Conservation (phyloP, 2,329 filamentous ascomycete genomes). For the Phialophora expanda region DNA sequence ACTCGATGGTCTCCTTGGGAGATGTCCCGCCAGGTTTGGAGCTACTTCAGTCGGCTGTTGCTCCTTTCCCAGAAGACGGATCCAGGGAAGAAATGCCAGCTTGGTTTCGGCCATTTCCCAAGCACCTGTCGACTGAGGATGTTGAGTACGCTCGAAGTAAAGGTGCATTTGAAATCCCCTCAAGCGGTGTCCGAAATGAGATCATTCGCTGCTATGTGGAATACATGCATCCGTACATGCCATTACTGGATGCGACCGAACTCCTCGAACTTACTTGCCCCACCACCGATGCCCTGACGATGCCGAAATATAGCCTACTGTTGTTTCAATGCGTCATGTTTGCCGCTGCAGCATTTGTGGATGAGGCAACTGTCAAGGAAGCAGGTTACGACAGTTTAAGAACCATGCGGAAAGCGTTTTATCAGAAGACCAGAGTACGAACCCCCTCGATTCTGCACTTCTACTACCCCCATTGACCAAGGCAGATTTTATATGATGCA, state of each 20-base stretch:
- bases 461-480: background rate
- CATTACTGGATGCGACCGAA: conserved; percentile 71
- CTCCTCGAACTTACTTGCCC: conserved; percentile 46
- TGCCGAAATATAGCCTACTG: conserved; percentile 73
- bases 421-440: conserved; percentile 20
- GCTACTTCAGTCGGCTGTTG: background rate
- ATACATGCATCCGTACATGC: conserved; percentile 93
- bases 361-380: conserved; percentile 85
- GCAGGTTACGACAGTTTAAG: conserved; percentile 44
- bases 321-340: conserved; percentile 96
- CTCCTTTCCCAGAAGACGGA: background rate
- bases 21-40: background rate
- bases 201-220: conserved; percentile 80
- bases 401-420: conserved; percentile 19
- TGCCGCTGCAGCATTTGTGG: conserved; percentile 82
- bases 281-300: conserved; percentile 62
- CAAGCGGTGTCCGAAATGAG: conserved; percentile 72
- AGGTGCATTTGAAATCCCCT: conserved; percentile 79
- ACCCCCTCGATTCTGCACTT: background rate
- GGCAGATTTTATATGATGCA: conserved; percentile 83
- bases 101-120: conserved; percentile 61
- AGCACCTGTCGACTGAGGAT: conserved; percentile 78
- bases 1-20: background rate
- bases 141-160: conserved; percentile 74
- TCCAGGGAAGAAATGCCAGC: conserved; percentile 5